phyloP scores from a whole-genome alignment of 257 asterid species.

The Eucommia ulmoides region DNA sequence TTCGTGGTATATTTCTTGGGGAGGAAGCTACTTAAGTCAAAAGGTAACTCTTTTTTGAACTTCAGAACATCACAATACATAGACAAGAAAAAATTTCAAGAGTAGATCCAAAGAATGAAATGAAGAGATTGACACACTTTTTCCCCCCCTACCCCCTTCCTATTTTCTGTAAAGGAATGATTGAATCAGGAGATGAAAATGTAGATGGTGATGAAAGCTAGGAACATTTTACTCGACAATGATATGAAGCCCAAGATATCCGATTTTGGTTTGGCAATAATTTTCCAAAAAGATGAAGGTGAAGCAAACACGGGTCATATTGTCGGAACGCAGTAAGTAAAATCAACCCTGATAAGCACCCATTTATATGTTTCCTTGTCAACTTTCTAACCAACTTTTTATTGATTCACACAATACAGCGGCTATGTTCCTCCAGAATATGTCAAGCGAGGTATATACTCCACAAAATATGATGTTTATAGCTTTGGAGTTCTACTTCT shows the following conservation, averaged over 20 bases:
- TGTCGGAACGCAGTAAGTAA: slow-evolving; percentile 32
- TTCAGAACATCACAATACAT: not conserved
- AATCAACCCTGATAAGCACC: not conserved
- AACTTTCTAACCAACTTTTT: not conserved
- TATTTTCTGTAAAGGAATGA: not conserved
- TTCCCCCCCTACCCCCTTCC: too few species aligned
- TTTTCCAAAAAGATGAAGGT: slow-evolving; percentile 18
- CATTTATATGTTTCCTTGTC: not conserved
- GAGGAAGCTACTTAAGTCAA: slow-evolving; percentile 7
- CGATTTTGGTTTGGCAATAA: slow-evolving; percentile 24
- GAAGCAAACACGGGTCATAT: slow-evolving; percentile 24
- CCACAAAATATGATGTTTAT: not conserved
- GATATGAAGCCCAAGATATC: slow-evolving; percentile 26
- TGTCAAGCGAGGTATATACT: not conserved
- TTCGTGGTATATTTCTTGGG: slow-evolving; percentile 8
- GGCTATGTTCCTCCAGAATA: not conserved
- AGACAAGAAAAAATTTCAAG: not conserved
- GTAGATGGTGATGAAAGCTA: slow-evolving; percentile 9
- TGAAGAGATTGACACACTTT: slow-evolving; percentile 4
- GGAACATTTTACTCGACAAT: slow-evolving; percentile 21
- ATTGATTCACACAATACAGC: not conserved
- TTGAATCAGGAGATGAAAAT: not conserved
- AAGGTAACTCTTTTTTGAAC: slow-evolving; percentile 8
- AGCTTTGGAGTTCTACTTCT: not conserved
- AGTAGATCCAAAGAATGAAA: slow-evolving; percentile 5